Evolutionary conservation across 202 grass and related monocot species (phyloP).

Genomic region (Carex arenaria): DNA sequence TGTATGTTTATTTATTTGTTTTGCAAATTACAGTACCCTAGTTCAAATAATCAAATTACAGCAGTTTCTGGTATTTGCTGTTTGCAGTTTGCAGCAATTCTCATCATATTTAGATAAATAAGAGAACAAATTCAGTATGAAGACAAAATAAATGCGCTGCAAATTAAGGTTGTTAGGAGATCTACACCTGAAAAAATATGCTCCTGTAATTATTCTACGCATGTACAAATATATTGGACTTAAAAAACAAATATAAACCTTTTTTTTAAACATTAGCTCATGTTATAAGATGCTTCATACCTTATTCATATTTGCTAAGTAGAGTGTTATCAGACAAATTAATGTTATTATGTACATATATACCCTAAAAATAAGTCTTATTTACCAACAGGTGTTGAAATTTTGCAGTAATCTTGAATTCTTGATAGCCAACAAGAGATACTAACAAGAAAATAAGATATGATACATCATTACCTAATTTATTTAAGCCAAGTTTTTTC

Average conservation of each 20-base stretch:
- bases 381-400: too few species aligned
- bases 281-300: not conserved
- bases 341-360: not conserved
- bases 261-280: not conserved
- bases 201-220: not conserved
- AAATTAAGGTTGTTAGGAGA: not conserved
- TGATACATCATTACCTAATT: too few species aligned
- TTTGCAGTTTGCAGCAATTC: too few species aligned
- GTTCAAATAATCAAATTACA: not conserved
- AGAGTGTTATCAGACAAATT: not conserved
- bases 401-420: too few species aligned
- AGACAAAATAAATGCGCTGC: not conserved
- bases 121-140: not conserved
- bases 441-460: too few species aligned
- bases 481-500: too few species aligned
- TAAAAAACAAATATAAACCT: too few species aligned
- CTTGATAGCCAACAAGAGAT: too few species aligned
- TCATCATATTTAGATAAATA: not conserved
- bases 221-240: not conserved
- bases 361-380: too few species aligned
- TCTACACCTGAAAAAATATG: not conserved
- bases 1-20: not conserved
- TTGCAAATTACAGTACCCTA: not conserved
- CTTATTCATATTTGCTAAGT: not conserved
- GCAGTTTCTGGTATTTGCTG: too few species aligned